Evolutionary conservation across 257 asterid genomes (phyloP).

Genomic region (Cruciata laevipes): DNA sequence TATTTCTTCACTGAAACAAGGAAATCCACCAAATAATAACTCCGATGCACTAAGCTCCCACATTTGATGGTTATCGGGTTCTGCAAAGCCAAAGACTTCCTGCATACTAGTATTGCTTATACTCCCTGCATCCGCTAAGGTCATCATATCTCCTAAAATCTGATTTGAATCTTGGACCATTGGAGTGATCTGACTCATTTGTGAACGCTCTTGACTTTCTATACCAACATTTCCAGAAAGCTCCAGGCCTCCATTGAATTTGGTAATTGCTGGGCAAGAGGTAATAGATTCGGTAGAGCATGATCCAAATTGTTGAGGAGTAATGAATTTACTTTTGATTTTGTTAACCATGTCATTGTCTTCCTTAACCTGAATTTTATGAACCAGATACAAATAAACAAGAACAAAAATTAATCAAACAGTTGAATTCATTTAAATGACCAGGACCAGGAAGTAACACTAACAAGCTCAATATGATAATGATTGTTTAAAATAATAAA

Average conservation of each 20-base stretch:
- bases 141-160: conserved; percentile 16
- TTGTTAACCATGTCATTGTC: conserved; percentile 37
- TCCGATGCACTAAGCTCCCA: conserved; percentile 29
- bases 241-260: conserved; percentile 27
- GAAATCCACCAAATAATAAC: conserved; percentile 21
- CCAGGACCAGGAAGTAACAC: background rate
- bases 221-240: conserved; percentile 16
- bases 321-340: conserved; percentile 32
- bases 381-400: background rate
- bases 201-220: conserved; percentile 23
- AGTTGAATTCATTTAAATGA: background rate
- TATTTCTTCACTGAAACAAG: conserved; percentile 31
- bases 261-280: conserved; percentile 16
- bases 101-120: conserved; percentile 28
- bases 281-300: conserved; percentile 24
- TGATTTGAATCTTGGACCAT: conserved; percentile 38
- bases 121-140: conserved; percentile 22
- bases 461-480: background rate
- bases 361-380: conserved; percentile 63
- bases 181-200: conserved; percentile 30
- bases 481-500: background rate
- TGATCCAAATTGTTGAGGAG: conserved; percentile 25
- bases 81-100: conserved; percentile 25
- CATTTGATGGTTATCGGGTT: conserved; percentile 26
- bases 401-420: conserved; percentile 4